phyloP scores from a whole-genome alignment of 2,329 filamentous ascomycete genomes.

The Colletotrichum gigasporum region DNA sequence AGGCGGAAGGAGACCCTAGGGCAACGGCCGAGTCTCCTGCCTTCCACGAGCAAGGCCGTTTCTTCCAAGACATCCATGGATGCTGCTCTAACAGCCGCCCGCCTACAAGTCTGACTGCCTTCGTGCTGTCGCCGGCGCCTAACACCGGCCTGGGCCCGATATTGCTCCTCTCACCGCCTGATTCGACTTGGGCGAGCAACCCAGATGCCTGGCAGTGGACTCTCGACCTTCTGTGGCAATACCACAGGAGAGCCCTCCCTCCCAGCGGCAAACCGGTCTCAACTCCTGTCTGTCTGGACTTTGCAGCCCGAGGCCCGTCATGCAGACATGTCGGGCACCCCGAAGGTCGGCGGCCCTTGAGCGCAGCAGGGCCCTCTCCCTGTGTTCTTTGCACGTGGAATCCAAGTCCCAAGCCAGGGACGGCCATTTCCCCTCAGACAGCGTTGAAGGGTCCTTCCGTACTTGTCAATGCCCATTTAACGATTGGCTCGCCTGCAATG shows the following conservation, averaged over 20 bases:
- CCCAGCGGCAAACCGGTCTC: conserved; percentile 19
- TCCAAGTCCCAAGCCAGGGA: background rate
- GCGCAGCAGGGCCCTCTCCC: background rate
- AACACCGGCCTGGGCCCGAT: background rate
- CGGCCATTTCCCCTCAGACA: background rate
- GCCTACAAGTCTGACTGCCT: background rate
- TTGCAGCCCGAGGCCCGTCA: conserved; percentile 10
- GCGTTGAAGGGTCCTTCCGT: conserved; percentile 11
- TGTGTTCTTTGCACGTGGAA: background rate
- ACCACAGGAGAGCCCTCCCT: conserved; percentile 24
- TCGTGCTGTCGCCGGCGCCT: background rate
- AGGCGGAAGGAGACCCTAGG: background rate
- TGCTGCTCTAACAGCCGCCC: background rate
- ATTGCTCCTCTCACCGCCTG: conserved; percentile 27
- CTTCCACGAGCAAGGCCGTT: background rate
- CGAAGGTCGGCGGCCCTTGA: conserved; percentile 10
- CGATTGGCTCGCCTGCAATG: conserved; percentile 13
- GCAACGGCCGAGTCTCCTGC: too few relatives aligned
- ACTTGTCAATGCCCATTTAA: conserved; percentile 13
- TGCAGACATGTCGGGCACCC: conserved; percentile 21
- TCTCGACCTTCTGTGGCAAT: conserved; percentile 23
- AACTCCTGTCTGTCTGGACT: conserved; percentile 6
- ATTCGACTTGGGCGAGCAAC: conserved; percentile 25
- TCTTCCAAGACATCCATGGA: background rate
- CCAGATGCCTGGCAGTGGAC: conserved; percentile 28